These are phyloP conservation scores for Sophora flavescens DNA, from an alignment of 306 rosid genomes.

Conservation along the genomic window DNA sequence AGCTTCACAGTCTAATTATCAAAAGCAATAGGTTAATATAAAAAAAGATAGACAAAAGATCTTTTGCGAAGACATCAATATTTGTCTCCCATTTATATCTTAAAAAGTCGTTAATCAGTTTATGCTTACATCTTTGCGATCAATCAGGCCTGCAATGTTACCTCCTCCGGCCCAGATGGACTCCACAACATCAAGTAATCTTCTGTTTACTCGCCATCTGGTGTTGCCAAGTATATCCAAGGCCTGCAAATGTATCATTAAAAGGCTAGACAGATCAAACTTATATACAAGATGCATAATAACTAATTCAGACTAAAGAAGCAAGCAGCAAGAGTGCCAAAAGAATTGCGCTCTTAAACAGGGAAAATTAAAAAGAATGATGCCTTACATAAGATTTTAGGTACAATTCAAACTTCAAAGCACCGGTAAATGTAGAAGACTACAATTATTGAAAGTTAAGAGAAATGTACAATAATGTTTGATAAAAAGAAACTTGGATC, in stretches of 20 bases:
- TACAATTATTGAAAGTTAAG: constrained; percentile 9
- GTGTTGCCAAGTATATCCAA: constrained; percentile 83
- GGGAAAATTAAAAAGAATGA: constrained; percentile 16
- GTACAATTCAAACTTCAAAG: constrained; percentile 1
- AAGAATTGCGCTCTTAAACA: not conserved
- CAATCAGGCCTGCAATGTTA: constrained; percentile 81
- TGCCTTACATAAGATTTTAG: constrained; percentile 4
- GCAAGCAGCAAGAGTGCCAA: constrained; percentile 8
- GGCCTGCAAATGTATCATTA: constrained; percentile 60
- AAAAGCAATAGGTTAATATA: constrained; percentile 26
- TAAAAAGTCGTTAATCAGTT: constrained; percentile 20
- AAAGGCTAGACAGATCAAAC: constrained; percentile 21
- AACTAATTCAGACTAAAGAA: constrained; percentile 29
- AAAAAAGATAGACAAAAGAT: constrained; percentile 2
- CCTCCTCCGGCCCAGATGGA: constrained; percentile 87
- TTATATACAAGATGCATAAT: constrained; percentile 6
- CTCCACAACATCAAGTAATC: constrained; percentile 74
- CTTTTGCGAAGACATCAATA: not conserved
- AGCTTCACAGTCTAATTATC: constrained; percentile 20
- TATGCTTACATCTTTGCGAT: constrained; percentile 72
- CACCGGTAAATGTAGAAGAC: constrained; percentile 4
- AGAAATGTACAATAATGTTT: not conserved
- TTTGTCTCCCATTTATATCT: not conserved
- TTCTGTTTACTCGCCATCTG: constrained; percentile 83
- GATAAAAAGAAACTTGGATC: not conserved